Conservation (phyloP, 2,329 filamentous ascomycete genomes). For the Fusarium burgessii region DNA sequence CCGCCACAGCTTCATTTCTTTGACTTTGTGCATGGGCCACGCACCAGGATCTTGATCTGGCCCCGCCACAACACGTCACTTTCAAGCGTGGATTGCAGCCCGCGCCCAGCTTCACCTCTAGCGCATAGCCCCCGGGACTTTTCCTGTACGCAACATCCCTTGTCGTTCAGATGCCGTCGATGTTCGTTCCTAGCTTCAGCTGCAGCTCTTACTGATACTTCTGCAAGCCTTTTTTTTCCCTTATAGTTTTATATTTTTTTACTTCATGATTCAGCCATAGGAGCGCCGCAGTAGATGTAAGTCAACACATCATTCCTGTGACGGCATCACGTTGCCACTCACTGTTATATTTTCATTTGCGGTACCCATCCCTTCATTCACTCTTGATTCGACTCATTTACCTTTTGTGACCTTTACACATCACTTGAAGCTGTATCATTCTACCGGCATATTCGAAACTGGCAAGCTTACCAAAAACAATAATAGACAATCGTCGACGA, state of each 20-base stretch:
- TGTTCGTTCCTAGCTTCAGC: conserved; percentile 11
- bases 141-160: conserved; percentile 35
- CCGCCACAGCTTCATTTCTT: conserved; percentile 15
- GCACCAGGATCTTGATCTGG: conserved; percentile 38
- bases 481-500: conserved; percentile 70
- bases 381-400: background rate
- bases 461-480: conserved; percentile 68
- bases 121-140: conserved; percentile 32
- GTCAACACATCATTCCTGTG: conserved; percentile 23
- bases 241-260: background rate
- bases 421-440: background rate
- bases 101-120: conserved; percentile 42
- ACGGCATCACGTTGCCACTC: conserved; percentile 18
- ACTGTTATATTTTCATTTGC: conserved; percentile 1
- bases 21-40: conserved; percentile 27
- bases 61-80: conserved; percentile 47
- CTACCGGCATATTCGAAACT: conserved; percentile 52
- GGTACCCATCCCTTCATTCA: background rate
- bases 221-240: conserved; percentile 17
- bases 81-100: conserved; percentile 45
- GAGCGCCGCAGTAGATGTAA: conserved; percentile 38
- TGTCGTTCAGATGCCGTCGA: conserved; percentile 34
- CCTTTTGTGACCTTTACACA: background rate
- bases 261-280: conserved; percentile 17
- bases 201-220: conserved; percentile 35